These are phyloP conservation scores for Sphagnum tenellum DNA, from an alignment of 225 moss, liverwort and hornwort species.

Conservation along the genomic window DNA sequence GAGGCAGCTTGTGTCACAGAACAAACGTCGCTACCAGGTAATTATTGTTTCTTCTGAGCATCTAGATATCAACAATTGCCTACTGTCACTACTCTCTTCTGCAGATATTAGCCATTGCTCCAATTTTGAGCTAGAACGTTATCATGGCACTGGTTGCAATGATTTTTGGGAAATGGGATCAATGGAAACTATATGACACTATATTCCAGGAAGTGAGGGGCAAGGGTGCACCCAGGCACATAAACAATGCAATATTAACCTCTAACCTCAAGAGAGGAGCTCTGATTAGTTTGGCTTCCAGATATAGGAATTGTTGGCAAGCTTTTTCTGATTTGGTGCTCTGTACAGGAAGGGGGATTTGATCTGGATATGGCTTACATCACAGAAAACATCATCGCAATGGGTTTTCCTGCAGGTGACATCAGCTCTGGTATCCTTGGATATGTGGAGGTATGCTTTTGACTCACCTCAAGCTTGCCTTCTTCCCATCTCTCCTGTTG, in stretches of 20 bases:
- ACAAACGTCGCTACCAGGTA: constrained; percentile 79
- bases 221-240: too few species aligned
- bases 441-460: constrained; percentile 38
- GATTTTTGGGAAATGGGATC: too few species aligned
- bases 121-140: too few species aligned
- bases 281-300: neutral
- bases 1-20: constrained; percentile 70
- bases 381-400: constrained; percentile 58
- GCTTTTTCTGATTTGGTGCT: neutral
- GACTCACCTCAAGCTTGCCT: neutral
- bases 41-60: neutral
- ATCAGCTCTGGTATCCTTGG: constrained; percentile 59
- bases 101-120: too few species aligned
- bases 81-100: too few species aligned
- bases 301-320: neutral
- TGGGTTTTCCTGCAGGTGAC: constrained; percentile 58
- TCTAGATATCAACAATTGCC: too few species aligned
- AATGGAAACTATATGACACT: too few species aligned
- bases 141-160: too few species aligned
- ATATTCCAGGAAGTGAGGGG: too few species aligned
- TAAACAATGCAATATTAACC: neutral
- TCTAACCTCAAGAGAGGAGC: neutral
- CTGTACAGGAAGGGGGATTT: constrained; percentile 43
- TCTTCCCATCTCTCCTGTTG: too few species aligned
- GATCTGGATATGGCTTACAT: constrained; percentile 51